Evolutionary conservation across 1,139 yeast species (phyloP), one percentile per base, ranked within the genome.

Genomic region (Kurtzmaniella natalensis): DNA sequence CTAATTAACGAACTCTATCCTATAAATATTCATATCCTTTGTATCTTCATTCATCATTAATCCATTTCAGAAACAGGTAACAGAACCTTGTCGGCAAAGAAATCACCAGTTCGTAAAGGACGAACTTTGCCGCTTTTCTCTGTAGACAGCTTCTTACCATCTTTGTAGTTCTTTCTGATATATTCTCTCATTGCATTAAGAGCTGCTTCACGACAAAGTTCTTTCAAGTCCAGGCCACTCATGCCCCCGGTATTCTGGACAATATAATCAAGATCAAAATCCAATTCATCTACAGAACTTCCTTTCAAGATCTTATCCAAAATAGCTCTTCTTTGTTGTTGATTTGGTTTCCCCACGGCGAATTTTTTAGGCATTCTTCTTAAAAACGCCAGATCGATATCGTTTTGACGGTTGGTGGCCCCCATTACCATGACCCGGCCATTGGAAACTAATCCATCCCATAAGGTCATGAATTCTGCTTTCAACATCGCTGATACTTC

Each of bases 381-480:
- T 58, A 89, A 66, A 54, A 92, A 87, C 1, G 98, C 98, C 44
- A 76, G 76, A 55, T 92, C 98, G 36, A 92, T 92, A 54, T 92
- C 98, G 42, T 76, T 75, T 31, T 92, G 89, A 45, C 98, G 70
- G 54, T 92, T 92, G 1, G 98, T 92, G 10, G 98, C 98, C 4
- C 98, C 98, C 51, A 92, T 72, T 1, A 92, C 88, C 67, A 92
- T 67, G 5, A 92, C 75, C 35, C 94, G 70, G 2, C 96, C 95
- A 36, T 78, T 78, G 22, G 78, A 65, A 11, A 81, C 74, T 31
- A 92, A 66, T 0, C 98, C 98, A 57, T 92, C 98, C 97, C 98
- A 92, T 38, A 92, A 66, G 0, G 96, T 86, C 97, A 92, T 92
- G 53, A 92, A 92, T 58, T 92, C 98, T 0, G 98, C 96, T 59